A percentile compares a stretch with the other conserved stretches of the same genome.
Evolutionary conservation across 345 rosid species (phyloP).

Genomic region (Salix exigua): DNA sequence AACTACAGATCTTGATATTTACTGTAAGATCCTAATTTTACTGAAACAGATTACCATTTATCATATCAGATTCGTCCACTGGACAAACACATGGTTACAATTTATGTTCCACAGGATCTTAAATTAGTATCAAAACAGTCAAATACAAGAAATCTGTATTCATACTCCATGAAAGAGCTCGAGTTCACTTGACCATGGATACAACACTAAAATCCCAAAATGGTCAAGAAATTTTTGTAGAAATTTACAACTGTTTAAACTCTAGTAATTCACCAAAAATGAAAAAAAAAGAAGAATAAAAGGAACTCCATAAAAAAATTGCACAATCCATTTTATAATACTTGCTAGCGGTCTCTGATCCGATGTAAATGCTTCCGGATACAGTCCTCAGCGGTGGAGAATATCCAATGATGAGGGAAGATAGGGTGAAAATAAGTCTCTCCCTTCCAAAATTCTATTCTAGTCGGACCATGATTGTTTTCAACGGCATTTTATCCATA

Average conservation of each 20-base stretch:
- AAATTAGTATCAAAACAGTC: not conserved
- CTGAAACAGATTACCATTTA: not conserved
- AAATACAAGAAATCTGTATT: not conserved
- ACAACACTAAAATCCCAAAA: not conserved
- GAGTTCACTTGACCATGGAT: not conserved
- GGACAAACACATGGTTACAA: not conserved
- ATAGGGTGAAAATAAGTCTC: not conserved
- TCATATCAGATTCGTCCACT: not conserved
- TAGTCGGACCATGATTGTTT: not conserved
- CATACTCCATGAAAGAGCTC: not conserved
- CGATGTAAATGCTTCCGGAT: not conserved
- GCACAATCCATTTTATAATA: not conserved
- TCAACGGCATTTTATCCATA: not conserved
- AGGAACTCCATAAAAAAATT: not conserved
- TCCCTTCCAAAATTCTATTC: not conserved
- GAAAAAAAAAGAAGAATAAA: not conserved
- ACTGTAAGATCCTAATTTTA: not conserved
- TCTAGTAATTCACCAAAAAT: not conserved
- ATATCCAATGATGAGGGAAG: too few species aligned
- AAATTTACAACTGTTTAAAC: not conserved
- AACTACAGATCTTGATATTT: not conserved
- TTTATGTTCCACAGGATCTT: not conserved
- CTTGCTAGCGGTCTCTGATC: not conserved
- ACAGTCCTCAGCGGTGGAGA: not conserved
- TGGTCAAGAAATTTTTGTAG: not conserved